phyloP scores from a whole-genome alignment of 2,329 filamentous ascomycete species.

The Bipolaris cookei region DNA sequence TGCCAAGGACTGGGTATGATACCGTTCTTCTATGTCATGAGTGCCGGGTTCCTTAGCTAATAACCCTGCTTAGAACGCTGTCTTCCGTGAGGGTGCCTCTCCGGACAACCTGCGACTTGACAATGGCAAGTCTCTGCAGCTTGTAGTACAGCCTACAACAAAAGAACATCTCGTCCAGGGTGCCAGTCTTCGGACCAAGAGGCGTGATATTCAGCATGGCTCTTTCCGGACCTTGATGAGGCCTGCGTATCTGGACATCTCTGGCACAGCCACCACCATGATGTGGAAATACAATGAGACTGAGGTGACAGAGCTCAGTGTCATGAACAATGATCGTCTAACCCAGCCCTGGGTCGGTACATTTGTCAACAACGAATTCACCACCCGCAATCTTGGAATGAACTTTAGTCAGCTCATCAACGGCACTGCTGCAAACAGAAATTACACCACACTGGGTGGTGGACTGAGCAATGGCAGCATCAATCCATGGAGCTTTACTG shows the following conservation, averaged over 20 bases:
- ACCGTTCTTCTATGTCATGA: not conserved
- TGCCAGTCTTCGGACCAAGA: conserved; percentile 50
- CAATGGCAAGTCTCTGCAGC: conserved; percentile 42
- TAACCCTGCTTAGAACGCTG: conserved; percentile 37
- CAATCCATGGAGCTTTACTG: conserved; percentile 54
- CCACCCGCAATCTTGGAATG: conserved; percentile 45
- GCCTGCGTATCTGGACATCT: conserved; percentile 44
- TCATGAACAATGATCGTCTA: conserved; percentile 54
- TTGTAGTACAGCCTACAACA: conserved; percentile 44
- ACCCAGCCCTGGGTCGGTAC: conserved; percentile 50
- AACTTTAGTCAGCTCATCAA: conserved; percentile 51
- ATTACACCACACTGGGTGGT: conserved; percentile 49
- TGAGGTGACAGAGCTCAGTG: conserved; percentile 52
- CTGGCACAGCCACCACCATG: conserved; percentile 57
- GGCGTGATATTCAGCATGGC: conserved; percentile 58
- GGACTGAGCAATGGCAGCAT: conserved; percentile 38
- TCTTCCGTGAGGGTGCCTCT: conserved; percentile 54
- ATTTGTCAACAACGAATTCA: conserved; percentile 50
- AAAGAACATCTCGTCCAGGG: conserved; percentile 53
- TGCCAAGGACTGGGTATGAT: conserved; percentile 53
- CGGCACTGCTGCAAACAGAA: conserved; percentile 35
- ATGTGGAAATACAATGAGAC: conserved; percentile 55
- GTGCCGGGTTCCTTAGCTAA: not conserved
- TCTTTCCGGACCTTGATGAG: conserved; percentile 55
- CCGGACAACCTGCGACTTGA: conserved; percentile 50